Evolutionary conservation across 768 basidiomycete genomes (phyloP), one percentile per base, ranked within the genome.

Genomic region (Termitomyces sp.): DNA sequence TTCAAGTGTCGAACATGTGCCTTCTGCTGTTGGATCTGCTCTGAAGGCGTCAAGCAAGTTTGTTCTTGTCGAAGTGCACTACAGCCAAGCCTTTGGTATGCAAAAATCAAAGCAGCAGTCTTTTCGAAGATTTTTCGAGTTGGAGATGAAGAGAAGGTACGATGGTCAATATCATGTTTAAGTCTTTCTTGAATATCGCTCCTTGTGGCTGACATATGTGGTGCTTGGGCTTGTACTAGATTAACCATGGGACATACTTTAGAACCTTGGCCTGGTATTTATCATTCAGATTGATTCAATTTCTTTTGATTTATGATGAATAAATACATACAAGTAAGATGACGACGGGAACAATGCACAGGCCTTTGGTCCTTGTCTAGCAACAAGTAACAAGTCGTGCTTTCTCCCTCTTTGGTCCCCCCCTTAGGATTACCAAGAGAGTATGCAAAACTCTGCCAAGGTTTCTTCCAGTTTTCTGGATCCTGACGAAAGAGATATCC

Each of bases 71-170:
- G 30, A 14, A 5, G 16, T 7, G 59, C 51, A 43, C n/a, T 26
- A 27, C 55, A 56, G 9, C 55, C 55, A 16, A 53, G 54, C 32
- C 14, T 53, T 30, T 27, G 2, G 10, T 47, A 32, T 13, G 55
- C 51, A 27, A 45, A n/a, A 3, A 61, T 61, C 1, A 57, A 30
- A 1, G 55, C 59, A n/a, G 52, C 55, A 34, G 51, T 61, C 45
- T 61, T 61, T 22, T 53, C 46, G 33, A 61, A 61, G 13, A 61
- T 57, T 9, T 61, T 43, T 7, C 10, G 51, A 18, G 24, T 48
- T 20, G 56, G 60, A 24, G 51, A 57, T 13, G 46, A 52, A n/a
- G 2, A 22, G 5, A 34, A 34, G 1, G 53, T 2, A 8, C 26
- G n/a, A 24, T 39, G 27, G 9, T 58, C 51, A 27, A 58, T 34